phyloP scores from a whole-genome alignment of 768 basidiomycete genomes.

The Boletus fagicola region DNA sequence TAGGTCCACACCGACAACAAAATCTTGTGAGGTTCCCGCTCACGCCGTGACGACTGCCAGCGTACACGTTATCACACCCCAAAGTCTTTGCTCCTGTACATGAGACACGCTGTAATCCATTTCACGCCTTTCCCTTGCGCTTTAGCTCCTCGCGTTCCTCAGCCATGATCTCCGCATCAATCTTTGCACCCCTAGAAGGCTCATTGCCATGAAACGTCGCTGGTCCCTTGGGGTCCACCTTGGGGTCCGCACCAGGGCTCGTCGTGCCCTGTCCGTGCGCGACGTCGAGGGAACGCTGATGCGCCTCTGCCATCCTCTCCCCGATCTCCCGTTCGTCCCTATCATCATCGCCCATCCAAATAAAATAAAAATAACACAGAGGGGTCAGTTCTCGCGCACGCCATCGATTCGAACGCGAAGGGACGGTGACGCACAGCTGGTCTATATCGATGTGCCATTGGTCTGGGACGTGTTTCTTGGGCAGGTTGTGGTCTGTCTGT shows the following conservation, averaged over 20 bases:
- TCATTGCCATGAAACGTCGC: conserved; percentile 55
- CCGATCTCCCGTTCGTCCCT: conserved; percentile 47
- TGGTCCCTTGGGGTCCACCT: conserved; percentile 47
- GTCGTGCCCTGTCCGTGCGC: conserved; percentile 27
- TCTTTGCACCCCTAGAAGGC: conserved; percentile 54
- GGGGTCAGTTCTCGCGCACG: neutral
- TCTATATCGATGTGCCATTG: conserved; percentile 40
- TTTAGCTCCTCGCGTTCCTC: conserved; percentile 50
- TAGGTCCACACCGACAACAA: neutral
- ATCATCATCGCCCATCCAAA: neutral
- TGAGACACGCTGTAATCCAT: neutral
- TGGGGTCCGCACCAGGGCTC: conserved; percentile 32
- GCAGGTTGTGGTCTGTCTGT: conserved; percentile 21
- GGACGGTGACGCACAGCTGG: conserved; percentile 13
- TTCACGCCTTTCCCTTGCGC: conserved; percentile 41
- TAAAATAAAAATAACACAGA: neutral
- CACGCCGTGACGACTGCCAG: neutral
- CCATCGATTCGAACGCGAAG: neutral
- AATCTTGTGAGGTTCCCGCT: neutral
- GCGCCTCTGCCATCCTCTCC: conserved; percentile 37
- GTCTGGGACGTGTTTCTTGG: conserved; percentile 31
- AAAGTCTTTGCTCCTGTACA: neutral
- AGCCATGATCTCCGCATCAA: conserved; percentile 53
- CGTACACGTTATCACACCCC: neutral
- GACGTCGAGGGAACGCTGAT: conserved; percentile 28